Percentiles rank a stretch among this genome's conserved stretches.
Evolutionary conservation across 805 yeast species (phyloP).

Genomic region (Blastobotrys mokoenaii): DNA sequence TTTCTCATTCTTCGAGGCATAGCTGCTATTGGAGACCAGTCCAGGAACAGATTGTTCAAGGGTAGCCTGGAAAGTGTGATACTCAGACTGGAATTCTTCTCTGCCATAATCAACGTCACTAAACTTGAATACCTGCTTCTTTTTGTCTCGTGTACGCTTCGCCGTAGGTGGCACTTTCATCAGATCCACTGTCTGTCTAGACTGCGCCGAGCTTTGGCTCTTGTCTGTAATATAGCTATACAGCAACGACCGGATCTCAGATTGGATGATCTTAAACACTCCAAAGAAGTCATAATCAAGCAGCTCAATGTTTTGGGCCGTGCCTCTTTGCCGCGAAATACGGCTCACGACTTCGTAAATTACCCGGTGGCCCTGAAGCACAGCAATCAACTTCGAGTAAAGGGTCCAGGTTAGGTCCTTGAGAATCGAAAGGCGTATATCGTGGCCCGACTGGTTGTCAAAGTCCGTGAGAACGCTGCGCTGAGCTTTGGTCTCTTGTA

Average conservation of each 20-base stretch:
- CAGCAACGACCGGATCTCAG: conserved; percentile 33
- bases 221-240: conserved; percentile 28
- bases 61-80: conserved; percentile 34
- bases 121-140: conserved; percentile 16
- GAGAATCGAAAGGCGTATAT: conserved; percentile 45
- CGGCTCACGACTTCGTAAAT: conserved; percentile 44
- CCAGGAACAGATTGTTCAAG: conserved; percentile 69
- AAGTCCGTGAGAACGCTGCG: neutral
- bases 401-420: conserved; percentile 64
- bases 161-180: neutral
- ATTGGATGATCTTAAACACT: conserved; percentile 40
- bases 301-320: conserved; percentile 14
- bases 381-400: conserved; percentile 53
- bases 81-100: conserved; percentile 19
- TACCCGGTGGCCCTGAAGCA: conserved; percentile 63
- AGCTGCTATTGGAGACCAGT: conserved; percentile 30
- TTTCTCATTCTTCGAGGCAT: conserved; percentile 8
- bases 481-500: conserved; percentile 3
- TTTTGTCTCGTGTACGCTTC: conserved; percentile 4
- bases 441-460: conserved; percentile 25
- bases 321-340: conserved; percentile 11
- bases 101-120: conserved; percentile 27
- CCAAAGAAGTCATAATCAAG: conserved; percentile 30
- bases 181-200: conserved; percentile 1
- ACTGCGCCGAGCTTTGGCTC: neutral